These are phyloP conservation scores for Lentinus tigrinus DNA, from an alignment of 768 basidiomycete genomes.

Conservation along the genomic window DNA sequence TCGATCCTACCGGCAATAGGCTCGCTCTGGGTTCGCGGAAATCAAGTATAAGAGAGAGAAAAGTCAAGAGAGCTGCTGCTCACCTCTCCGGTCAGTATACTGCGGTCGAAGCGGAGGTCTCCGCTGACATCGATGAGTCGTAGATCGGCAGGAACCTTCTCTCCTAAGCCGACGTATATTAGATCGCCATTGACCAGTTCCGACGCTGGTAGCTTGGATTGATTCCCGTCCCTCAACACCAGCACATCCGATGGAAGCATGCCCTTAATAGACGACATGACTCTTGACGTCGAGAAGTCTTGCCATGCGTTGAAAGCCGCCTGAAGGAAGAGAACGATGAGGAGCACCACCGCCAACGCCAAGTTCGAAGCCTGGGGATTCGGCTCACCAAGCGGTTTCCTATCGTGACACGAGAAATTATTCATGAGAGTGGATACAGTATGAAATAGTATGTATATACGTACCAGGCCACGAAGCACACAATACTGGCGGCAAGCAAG, in stretches of 20 bases:
- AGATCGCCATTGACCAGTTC: constrained; percentile 57
- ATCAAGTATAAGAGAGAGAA: neutral
- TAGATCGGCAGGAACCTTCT: constrained; percentile 68
- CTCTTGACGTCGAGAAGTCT: constrained; percentile 52
- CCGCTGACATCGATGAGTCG: constrained; percentile 51
- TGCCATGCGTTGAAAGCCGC: constrained; percentile 55
- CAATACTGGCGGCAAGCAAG: constrained; percentile 43
- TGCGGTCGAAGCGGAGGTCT: constrained; percentile 59
- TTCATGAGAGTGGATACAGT: neutral
- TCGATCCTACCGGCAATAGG: constrained; percentile 28
- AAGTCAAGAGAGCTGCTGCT: neutral
- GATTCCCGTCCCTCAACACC: constrained; percentile 48
- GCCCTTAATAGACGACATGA: constrained; percentile 60
- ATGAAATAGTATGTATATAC: neutral
- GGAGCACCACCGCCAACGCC: constrained; percentile 55
- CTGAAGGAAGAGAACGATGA: constrained; percentile 41
- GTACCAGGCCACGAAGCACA: constrained; percentile 55
- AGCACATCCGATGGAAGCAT: constrained; percentile 64
- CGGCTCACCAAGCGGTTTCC: constrained; percentile 60
- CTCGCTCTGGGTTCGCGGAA: constrained; percentile 28
- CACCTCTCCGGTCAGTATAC: constrained; percentile 56
- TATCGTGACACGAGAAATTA: constrained; percentile 15
- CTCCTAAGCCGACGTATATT: constrained; percentile 57
- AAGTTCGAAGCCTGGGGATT: constrained; percentile 52
- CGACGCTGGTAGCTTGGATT: constrained; percentile 35